phyloP scores from a whole-genome alignment of 2,329 filamentous ascomycete species.

The Gremmenia infestans region DNA sequence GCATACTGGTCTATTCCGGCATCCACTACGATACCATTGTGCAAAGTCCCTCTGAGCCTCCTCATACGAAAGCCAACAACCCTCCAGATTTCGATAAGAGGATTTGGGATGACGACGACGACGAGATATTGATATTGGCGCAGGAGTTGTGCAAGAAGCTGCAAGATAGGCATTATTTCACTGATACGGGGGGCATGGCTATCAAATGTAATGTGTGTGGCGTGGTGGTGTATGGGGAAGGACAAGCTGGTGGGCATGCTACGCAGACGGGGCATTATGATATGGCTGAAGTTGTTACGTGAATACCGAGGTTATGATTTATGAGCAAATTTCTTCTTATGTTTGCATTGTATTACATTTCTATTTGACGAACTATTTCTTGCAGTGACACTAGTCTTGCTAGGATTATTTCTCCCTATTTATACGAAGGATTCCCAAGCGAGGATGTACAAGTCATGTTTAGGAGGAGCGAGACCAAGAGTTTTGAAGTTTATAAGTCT shows the following conservation, averaged over 20 bases:
- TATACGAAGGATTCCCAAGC: too few relatives aligned
- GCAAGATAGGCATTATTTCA: conserved; percentile 74
- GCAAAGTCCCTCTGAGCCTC: conserved; percentile 58
- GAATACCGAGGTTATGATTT: background rate
- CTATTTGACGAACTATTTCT: too few relatives aligned
- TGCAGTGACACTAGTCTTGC: too few relatives aligned
- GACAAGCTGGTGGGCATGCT: conserved; percentile 58
- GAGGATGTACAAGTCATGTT: too few relatives aligned
- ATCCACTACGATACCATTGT: conserved; percentile 93
- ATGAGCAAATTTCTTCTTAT: too few relatives aligned
- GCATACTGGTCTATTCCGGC: conserved; percentile 82
- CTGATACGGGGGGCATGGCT: conserved; percentile 75
- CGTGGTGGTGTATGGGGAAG: conserved; percentile 63
- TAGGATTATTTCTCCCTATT: too few relatives aligned
- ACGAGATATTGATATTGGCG: conserved; percentile 68
- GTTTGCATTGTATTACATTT: too few relatives aligned
- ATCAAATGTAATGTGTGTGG: conserved; percentile 73
- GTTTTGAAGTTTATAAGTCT: too few relatives aligned
- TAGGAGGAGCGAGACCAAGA: too few relatives aligned
- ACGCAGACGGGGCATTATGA: conserved; percentile 54
- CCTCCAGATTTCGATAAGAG: conserved; percentile 70
- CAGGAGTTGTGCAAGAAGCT: conserved; percentile 61
- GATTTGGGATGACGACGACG: conserved; percentile 48
- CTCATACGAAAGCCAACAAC: conserved; percentile 49
- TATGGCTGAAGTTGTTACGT: conserved; percentile 44